Evolutionary conservation across 169 alveolate species (phyloP).

Genomic region (Eimeria zaria): DNA sequence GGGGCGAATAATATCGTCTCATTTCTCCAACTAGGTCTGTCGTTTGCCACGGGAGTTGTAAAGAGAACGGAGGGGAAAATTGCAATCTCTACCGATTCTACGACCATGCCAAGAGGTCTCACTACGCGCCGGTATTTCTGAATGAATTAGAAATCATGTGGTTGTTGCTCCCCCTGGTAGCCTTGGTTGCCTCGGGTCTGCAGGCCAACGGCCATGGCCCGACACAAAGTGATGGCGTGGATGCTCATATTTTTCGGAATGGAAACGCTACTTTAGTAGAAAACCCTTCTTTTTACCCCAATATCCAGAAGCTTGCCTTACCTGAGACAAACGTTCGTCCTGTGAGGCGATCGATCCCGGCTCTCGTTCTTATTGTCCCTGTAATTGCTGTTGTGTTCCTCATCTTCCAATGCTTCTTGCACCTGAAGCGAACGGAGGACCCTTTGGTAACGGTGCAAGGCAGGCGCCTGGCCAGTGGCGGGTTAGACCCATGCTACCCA

Average conservation of each 20-base stretch:
- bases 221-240: not conserved
- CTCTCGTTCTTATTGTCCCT: not conserved
- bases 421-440: not conserved
- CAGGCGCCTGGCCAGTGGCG: not conserved
- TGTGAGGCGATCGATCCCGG: not conserved
- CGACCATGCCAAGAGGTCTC: conserved; percentile 31
- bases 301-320: not conserved
- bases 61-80: not conserved
- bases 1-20: not conserved
- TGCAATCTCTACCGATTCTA: not conserved
- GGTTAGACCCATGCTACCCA: not conserved
- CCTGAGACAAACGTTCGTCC: not conserved
- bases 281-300: not conserved
- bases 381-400: conserved; percentile 6
- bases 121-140: not conserved
- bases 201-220: not conserved
- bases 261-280: not conserved
- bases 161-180: not conserved
- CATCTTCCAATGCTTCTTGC: not conserved
- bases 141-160: not conserved
- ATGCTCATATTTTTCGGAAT: not conserved
- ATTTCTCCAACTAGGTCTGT: not conserved
- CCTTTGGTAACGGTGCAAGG: not conserved
- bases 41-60: not conserved
- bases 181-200: not conserved